Percentiles rank a stretch among this genome's conserved stretches.
Conservation (phyloP, 2,329 filamentous ascomycete species). For the Nemania sp. region DNA sequence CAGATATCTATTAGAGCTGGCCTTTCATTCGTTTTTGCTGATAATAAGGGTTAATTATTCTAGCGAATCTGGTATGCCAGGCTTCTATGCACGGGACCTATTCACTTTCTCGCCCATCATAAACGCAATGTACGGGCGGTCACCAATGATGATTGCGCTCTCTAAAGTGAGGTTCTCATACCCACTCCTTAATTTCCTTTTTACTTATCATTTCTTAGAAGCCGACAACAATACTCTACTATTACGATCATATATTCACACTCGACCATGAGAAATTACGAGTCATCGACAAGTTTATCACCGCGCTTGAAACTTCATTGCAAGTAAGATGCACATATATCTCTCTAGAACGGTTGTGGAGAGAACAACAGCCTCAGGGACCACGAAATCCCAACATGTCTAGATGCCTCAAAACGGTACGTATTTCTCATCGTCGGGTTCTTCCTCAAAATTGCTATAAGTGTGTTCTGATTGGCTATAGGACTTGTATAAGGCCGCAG, state of each 20-base stretch:
- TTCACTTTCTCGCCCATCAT: neutral
- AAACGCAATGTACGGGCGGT: neutral
- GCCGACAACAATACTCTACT: neutral
- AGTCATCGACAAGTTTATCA: neutral
- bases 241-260: neutral
- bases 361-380: neutral
- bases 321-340: neutral
- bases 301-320: neutral
- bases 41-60: neutral
- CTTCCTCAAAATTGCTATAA: neutral
- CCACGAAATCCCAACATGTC: neutral
- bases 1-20: too few species aligned
- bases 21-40: too few species aligned
- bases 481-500: neutral
- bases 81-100: neutral
- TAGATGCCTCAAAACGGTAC: neutral
- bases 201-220: neutral
- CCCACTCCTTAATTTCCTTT: neutral
- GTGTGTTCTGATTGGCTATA: neutral
- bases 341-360: neutral
- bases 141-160: neutral
- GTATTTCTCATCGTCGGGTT: neutral
- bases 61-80: neutral
- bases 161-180: neutral
- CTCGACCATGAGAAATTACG: neutral